A percentile compares a stretch with the other conserved stretches of the same genome.
phyloP scores from a whole-genome alignment of 495 filamentous ascomycete species.

The Tuber magnatum region DNA sequence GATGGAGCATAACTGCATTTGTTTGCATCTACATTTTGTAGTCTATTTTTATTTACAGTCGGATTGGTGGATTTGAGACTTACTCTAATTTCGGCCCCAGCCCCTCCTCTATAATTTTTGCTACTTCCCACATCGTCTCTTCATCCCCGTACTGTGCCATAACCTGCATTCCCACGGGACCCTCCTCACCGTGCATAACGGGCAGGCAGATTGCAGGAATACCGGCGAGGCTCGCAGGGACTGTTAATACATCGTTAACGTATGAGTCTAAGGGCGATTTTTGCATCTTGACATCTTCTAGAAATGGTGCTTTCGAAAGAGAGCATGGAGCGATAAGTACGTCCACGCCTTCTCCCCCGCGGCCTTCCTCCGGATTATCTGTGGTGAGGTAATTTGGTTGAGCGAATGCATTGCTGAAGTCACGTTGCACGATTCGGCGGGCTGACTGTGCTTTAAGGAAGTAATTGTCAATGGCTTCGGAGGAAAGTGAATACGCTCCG shows the following conservation, averaged over 20 bases:
- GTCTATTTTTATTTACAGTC: neutral
- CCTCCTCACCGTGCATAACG: constrained; percentile 44
- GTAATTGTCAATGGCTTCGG: constrained; percentile 88
- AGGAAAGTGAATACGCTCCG: constrained; percentile 83
- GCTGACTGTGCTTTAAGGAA: constrained; percentile 90
- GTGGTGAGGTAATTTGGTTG: constrained; percentile 58
- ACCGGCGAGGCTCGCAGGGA: constrained; percentile 87
- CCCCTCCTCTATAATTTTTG: constrained; percentile 45
- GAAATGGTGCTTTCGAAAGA: constrained; percentile 63
- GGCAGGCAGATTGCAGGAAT: constrained; percentile 84
- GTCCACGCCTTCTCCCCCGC: constrained; percentile 59
- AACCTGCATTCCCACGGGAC: constrained; percentile 69
- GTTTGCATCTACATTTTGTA: neutral
- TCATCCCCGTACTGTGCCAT: constrained; percentile 91
- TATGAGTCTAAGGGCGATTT: constrained; percentile 55
- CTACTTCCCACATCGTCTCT: constrained; percentile 54
- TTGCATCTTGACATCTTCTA: constrained; percentile 49
- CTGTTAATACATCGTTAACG: constrained; percentile 90
- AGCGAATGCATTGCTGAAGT: constrained; percentile 74
- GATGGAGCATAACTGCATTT: neutral
- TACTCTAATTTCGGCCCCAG: neutral
- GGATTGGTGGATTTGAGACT: neutral
- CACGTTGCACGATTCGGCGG: constrained; percentile 70
- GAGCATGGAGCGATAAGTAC: constrained; percentile 83
- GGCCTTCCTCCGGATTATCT: constrained; percentile 44